Base-by-base conservation (phyloP, 2,329 filamentous ascomycete genomes). In the Pseudogymnoascus destructans region DNA sequence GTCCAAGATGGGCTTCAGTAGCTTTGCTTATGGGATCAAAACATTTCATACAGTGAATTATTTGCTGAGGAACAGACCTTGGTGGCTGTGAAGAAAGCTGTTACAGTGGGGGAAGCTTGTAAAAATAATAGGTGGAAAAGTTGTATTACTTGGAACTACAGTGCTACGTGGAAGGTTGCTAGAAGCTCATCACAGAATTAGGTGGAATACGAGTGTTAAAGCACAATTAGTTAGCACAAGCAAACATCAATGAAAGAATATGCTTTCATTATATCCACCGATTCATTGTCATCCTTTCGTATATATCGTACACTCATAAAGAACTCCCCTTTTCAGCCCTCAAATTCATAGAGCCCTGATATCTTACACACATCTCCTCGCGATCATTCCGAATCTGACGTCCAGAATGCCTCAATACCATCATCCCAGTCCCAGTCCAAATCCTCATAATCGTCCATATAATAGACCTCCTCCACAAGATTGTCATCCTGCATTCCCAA, bases 191-290 rank as follows among this genome's bases (percentile, higher is more conserved):
- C 10, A 15, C 25, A 46, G 5, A 46, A 46, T 46, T 25, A 25
- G 7, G 40, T n/a, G 19, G 40, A 46, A 46, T n/a, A 25, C 5
- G 11, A 21, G 19, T 21, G 8, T 27, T 10, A 17, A 15, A 7
- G 19, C 23, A 49, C 7, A 6, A 27, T 49, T 10, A 49, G 9
- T 27, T 27, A 8, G 0, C 13, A 49, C 23, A 49, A 17, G 11
- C 8, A 49, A 49, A 49, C 42, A 49, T 49, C 23, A 49, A 49
- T 49, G 23, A 49, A 49, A 49, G 42, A 27, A n/a, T 13, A 49
- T 49, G 42, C 23, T 49, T 23, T 49, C 21, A 15, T 49, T 27
- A 27, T 17, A 49, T 27, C n/a, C 42, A 17, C 15, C 8, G n/a
- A 46, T 46, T 49, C 7, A 15, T 49, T 49, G 23, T 3, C 8